A percentile compares a stretch with the other conserved stretches of the same genome.
These are phyloP conservation scores for Leccinum pseudoinsigne DNA, from an alignment of 1,284 basidiomycete species.

Conservation along the genomic window DNA sequence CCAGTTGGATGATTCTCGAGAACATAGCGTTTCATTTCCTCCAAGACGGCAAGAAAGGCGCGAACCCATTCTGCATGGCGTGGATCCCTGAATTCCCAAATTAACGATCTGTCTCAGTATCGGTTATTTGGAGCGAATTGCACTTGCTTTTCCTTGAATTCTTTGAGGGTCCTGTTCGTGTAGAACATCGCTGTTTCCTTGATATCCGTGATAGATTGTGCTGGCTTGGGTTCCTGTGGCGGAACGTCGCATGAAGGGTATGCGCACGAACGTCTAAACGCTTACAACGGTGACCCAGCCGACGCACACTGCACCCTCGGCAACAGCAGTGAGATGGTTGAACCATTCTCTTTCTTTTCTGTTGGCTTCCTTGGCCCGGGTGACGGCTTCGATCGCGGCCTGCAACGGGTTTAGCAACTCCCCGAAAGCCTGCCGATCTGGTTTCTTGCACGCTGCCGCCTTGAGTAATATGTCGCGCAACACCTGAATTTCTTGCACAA, in stretches of 20 bases:
- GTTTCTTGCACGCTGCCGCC: conserved; percentile 79
- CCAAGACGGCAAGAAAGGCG: conserved; percentile 70
- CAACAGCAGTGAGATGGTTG: conserved; percentile 78
- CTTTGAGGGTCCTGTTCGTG: conserved; percentile 89
- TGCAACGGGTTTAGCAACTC: conserved; percentile 74
- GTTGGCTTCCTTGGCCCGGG: conserved; percentile 81
- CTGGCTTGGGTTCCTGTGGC: conserved; percentile 78
- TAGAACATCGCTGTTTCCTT: conserved; percentile 93
- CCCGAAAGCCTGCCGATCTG: conserved; percentile 61
- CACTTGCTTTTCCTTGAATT: conserved; percentile 87
- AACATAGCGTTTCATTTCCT: conserved; percentile 83
- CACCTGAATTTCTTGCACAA: conserved; percentile 70
- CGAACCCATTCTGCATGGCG: conserved; percentile 91
- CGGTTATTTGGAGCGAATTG: neutral
- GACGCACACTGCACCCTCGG: conserved; percentile 82
- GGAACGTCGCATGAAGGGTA: conserved; percentile 8
- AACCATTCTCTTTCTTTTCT: conserved; percentile 83
- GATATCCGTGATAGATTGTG: conserved; percentile 79
- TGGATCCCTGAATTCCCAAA: conserved; percentile 62
- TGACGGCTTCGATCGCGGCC: conserved; percentile 73
- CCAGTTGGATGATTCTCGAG: conserved; percentile 89
- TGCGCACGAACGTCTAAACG: conserved; percentile 11
- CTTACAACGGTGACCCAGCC: conserved; percentile 91
- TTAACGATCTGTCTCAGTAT: conserved; percentile 1
- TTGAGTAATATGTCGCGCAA: conserved; percentile 70